Base-by-base conservation (phyloP, 75 land plant genomes). In the Cupressus sempervirens region DNA sequence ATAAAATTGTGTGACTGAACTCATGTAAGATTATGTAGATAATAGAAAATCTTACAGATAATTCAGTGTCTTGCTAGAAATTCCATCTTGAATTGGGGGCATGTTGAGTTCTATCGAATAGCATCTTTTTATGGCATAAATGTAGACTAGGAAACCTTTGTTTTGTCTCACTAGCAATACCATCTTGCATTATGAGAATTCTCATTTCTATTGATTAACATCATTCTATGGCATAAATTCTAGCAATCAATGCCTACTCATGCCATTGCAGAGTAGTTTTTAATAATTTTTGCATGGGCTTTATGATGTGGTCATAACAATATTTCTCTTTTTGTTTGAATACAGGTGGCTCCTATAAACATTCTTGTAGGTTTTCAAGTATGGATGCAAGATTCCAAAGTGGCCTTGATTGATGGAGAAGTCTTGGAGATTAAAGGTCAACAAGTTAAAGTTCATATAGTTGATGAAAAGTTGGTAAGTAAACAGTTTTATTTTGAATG, bases 311-410 rank as follows among this genome's bases (percentile, higher is more conserved):
- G n/a, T 45, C 48, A 11, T 43, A 45, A 79, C 45, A 12, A 32
- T 58, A 32, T 82, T 40, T 3, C 65, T 34, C 68, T 34, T 9
- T 32, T 56, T 82, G 83, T 36, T 20, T 20, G 36, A 85, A 84
- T 88, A 81, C 92, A 97, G 99, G 96, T 93, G 83, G 83, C 91
- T 87, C 83, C 91, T n/a, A 73, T 84, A 58, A 91, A 87, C 80
- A 88, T 92, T 23, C 74, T 80, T 26, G 94, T 94, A 40, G 99
- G 99, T 65, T 92, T 98, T 81, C 95, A 89, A 54, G 97, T 96
- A 48, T 98, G 99, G 99, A 89, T 96, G 58, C 97, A 96, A 89
- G 99, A 98, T 89, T 86, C 93, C 73, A 88, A 92, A 18, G 89
- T 84, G 32, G 93, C 99, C 80, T 98, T n/a, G n/a, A n/a, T n/a